Conservation (phyloP, 1,284 basidiomycete species). For the Naganishia sp. region DNA sequence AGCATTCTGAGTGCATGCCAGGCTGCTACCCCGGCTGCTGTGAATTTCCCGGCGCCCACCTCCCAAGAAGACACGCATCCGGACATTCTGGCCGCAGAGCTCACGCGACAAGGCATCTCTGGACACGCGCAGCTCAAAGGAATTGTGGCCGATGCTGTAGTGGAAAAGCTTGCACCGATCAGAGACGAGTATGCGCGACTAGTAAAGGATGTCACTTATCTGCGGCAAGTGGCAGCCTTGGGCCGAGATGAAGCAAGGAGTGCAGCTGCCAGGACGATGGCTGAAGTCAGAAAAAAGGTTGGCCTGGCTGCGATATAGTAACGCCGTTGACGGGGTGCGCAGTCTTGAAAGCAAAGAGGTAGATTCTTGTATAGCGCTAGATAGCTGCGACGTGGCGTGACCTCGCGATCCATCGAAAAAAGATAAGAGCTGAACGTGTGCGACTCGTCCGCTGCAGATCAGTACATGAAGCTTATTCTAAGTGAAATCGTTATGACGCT, state of each 20-base stretch:
- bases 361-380: too few species aligned
- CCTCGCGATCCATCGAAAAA: too few species aligned
- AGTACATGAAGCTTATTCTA: too few species aligned
- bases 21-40: constrained; percentile 17
- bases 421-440: too few species aligned
- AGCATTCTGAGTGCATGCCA: constrained; percentile 70
- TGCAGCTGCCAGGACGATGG: constrained; percentile 66
- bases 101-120: constrained; percentile 24
- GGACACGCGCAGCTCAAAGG: constrained; percentile 66
- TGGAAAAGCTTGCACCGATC: constrained; percentile 68
- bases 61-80: constrained; percentile 60
- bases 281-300: constrained; percentile 65
- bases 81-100: constrained; percentile 15
- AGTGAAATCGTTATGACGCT: too few species aligned
- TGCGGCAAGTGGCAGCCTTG: constrained; percentile 64
- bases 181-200: constrained; percentile 70
- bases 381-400: too few species aligned
- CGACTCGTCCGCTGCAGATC: too few species aligned
- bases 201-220: constrained; percentile 63
- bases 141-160: constrained; percentile 71
- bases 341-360: too few species aligned
- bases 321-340: background rate
- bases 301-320: constrained; percentile 59
- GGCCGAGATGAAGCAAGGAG: constrained; percentile 69
- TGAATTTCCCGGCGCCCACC: constrained; percentile 43